Conservation (phyloP, 306 rosid species). For the Rubus parviflorus region DNA sequence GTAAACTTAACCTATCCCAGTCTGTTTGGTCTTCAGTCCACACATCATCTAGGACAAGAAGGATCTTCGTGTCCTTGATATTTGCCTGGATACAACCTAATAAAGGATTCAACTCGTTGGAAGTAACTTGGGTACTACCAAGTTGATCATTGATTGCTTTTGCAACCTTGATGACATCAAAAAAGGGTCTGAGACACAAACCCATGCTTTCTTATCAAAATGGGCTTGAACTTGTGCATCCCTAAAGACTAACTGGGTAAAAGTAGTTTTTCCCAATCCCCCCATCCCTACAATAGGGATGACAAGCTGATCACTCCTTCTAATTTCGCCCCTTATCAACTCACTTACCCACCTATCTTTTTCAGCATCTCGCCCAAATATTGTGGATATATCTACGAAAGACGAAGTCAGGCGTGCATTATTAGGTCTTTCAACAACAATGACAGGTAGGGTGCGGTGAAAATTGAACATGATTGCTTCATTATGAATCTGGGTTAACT, state of each 20-base stretch:
- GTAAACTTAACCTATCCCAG: background rate
- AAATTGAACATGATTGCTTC: background rate
- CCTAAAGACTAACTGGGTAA: too few species aligned
- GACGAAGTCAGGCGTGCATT: too few species aligned
- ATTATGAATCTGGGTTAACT: background rate
- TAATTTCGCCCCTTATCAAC: background rate
- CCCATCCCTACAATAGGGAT: too few species aligned
- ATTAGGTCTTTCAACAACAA: too few species aligned
- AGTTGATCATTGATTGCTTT: conserved; percentile 4
- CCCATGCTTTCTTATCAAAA: background rate
- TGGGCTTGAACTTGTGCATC: too few species aligned
- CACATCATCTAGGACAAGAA: background rate
- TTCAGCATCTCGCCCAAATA: too few species aligned
- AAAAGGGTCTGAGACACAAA: conserved; percentile 10
- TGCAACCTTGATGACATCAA: background rate
- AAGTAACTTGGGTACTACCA: too few species aligned
- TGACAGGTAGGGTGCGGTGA: background rate
- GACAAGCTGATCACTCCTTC: conserved; percentile 1
- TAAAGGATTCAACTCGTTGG: too few species aligned
- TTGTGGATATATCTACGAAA: too few species aligned
- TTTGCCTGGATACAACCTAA: background rate
- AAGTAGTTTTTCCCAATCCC: too few species aligned
- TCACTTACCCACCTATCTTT: background rate
- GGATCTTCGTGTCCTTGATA: background rate
- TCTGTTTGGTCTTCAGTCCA: conserved; percentile 1